Base-by-base conservation (phyloP, 306 rosid genomes). In the Arachis hypogaea region DNA sequence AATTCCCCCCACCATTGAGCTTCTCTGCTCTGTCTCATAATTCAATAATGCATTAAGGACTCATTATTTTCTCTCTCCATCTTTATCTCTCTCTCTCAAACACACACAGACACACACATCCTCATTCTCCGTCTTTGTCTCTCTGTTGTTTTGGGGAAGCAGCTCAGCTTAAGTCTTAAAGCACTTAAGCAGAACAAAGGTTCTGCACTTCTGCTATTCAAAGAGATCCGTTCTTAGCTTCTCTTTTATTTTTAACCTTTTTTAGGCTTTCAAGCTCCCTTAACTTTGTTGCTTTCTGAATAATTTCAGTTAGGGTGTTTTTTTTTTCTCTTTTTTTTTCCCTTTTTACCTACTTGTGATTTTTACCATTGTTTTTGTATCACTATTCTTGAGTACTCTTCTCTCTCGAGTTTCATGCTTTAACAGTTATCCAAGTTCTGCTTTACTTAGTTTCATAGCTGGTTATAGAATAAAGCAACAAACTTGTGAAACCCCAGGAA, bases 201-300 rank as follows among this genome's bases (percentile, higher is more conserved):
- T 66, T 72, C 64, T 28, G 51, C 45, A 46, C 42, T 66, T 72
- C 64, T 28, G 51, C 45, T 42, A 73, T 73, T 66, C 73, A 59
- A 60, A 79, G 55, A 68, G 75, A 73, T 79, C 83, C 52, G 51
- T 56, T 78, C 54, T 59, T 56, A 33, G 10, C 66, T 71, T 73
- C 49, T 47, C 4, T 33, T 33, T 4, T 4, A 1, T 33, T 33
- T 33, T 33, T 22, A 22, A 22, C 28, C 28, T 22, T 9, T 51
- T 5, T 36, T 45, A 30, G 54, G 42, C 76, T 74, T 62, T 64
- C n/a, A 5, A 67, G 11, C 44, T 12, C 0, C 70, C 65, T 64
- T 46, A 60, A 38, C 49, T 71, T 49, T 62, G 33, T 52, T 57
- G 3, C 59, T 76, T 77, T 38, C 8, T 66, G 3, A 69, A 69